Evolutionary conservation across 371 early-diverging fungal species (phyloP).

Genomic region (Nematocida major): DNA sequence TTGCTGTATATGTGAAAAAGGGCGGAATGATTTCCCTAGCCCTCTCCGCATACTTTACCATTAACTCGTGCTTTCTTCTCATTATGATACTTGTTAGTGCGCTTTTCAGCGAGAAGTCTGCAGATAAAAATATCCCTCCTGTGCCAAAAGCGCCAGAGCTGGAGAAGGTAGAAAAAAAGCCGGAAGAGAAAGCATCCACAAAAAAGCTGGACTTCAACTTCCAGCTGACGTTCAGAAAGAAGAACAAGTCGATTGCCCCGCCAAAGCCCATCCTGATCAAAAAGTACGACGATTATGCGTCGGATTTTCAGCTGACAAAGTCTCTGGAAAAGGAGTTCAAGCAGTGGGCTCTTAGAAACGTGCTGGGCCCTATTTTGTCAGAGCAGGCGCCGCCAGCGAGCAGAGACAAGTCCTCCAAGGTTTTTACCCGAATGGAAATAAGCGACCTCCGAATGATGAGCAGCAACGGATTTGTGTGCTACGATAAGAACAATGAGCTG

Average conservation of each 20-base stretch:
- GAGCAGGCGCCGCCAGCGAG: background rate
- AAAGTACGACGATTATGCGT: slow-evolving; percentile 40
- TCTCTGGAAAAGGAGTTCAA: slow-evolving; percentile 42
- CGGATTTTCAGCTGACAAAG: slow-evolving; percentile 18
- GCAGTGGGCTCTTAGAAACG: slow-evolving; percentile 15
- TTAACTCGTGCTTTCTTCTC: background rate
- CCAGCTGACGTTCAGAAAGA: slow-evolving; percentile 15
- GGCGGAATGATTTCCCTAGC: background rate
- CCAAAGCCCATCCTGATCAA: slow-evolving; percentile 29
- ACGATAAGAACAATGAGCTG: slow-evolving; percentile 40
- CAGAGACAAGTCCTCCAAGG: background rate
- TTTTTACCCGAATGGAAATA: slow-evolving; percentile 11
- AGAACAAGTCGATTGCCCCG: background rate
- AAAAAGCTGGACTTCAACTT: slow-evolving; percentile 8
- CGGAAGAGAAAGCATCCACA: background rate
- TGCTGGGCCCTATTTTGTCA: background rate
- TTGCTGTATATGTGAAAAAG: background rate
- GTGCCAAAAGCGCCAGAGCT: background rate
- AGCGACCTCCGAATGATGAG: slow-evolving; percentile 15
- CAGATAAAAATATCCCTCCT: background rate
- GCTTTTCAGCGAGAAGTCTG: background rate
- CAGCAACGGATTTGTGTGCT: slow-evolving; percentile 46
- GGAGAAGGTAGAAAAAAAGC: background rate
- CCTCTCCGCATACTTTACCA: background rate
- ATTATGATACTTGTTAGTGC: slow-evolving; percentile 10